A percentile compares a stretch with the other conserved stretches of the same genome.
phyloP scores from a whole-genome alignment of 257 asterid species.

The Handroanthus guayacan region DNA sequence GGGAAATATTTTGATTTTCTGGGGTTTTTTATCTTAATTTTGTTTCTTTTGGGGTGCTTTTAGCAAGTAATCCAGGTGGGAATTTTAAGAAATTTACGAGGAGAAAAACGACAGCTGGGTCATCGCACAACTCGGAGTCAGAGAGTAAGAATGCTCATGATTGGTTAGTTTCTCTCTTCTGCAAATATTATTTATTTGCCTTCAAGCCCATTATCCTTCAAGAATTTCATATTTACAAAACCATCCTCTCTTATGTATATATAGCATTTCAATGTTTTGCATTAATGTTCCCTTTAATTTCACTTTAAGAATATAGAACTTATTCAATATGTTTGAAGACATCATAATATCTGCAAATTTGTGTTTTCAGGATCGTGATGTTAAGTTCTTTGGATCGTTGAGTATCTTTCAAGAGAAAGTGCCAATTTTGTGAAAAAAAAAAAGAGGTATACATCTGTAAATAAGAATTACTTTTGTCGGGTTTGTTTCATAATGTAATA shows the following conservation, averaged over 20 bases:
- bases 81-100: conserved; percentile 60
- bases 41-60: conserved; percentile 2
- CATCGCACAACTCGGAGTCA: conserved; percentile 43
- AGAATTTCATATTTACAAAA: neutral
- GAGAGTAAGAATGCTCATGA: conserved; percentile 58
- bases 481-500: neutral
- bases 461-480: conserved; percentile 10
- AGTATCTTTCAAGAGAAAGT: conserved; percentile 33
- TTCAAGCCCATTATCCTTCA: neutral
- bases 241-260: too few relatives aligned
- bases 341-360: conserved; percentile 11
- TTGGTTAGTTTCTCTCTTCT: conserved; percentile 49
- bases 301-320: too few relatives aligned
- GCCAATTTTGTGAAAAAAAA: conserved; percentile 21
- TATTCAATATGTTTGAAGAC: neutral
- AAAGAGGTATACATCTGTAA: conserved; percentile 9
- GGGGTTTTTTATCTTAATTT: neutral
- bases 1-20: neutral
- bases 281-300: too few relatives aligned
- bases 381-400: conserved; percentile 72
- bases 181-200: neutral
- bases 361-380: conserved; percentile 59
- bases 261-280: too few relatives aligned
- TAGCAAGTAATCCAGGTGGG: conserved; percentile 67
- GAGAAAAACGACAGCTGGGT: conserved; percentile 45